Conservation (phyloP, 305 asterid genomes). For the Solanum hybrid region DNA sequence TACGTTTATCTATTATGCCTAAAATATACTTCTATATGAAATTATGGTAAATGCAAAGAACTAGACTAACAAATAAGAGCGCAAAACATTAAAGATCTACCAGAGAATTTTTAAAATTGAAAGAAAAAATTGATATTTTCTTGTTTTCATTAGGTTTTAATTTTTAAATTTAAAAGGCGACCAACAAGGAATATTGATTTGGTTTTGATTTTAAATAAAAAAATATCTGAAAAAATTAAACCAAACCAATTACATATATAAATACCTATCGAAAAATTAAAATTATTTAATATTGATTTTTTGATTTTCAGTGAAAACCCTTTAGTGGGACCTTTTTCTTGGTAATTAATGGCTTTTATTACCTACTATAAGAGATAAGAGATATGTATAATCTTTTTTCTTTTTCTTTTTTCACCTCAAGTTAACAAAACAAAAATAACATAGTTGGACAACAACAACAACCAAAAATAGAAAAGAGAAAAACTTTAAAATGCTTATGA, state of each 20-base stretch:
- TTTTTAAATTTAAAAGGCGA: background rate
- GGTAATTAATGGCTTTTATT: background rate
- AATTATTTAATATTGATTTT: background rate
- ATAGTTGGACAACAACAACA: background rate
- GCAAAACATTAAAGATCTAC: background rate
- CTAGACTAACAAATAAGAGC: background rate
- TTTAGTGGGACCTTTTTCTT: background rate
- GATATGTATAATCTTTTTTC: background rate
- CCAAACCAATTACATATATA: too few species aligned
- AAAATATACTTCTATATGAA: background rate
- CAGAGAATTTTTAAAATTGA: background rate
- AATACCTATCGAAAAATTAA: too few species aligned
- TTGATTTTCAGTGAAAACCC: background rate
- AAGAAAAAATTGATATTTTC: too few species aligned
- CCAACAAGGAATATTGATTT: background rate
- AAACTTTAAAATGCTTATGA: background rate
- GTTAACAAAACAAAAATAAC: background rate
- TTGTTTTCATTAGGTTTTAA: background rate
- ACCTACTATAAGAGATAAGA: background rate
- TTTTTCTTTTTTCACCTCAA: background rate
- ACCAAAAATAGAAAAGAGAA: background rate
- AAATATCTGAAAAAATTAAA: too few species aligned
- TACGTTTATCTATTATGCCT: background rate
- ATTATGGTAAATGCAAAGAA: background rate
- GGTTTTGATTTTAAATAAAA: background rate